Percentiles rank a stretch among this genome's conserved stretches.
Evolutionary conservation across 2,329 filamentous ascomycete species (phyloP).

Genomic region (Clarireedia paspali): DNA sequence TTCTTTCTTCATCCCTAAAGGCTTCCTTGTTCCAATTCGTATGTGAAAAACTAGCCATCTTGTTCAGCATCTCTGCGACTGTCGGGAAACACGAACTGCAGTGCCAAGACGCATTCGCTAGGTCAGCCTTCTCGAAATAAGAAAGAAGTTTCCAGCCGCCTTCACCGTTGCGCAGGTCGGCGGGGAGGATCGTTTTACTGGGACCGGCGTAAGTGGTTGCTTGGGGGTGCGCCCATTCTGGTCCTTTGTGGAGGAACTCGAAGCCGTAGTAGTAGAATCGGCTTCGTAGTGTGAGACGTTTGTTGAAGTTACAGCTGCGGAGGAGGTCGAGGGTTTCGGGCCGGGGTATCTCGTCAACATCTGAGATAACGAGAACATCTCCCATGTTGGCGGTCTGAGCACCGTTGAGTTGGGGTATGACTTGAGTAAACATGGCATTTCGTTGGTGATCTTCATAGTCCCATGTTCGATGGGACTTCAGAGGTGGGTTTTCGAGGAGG

Average conservation of each 20-base stretch:
- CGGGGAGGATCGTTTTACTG: conserved; percentile 32
- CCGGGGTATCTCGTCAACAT: conserved; percentile 38
- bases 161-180: conserved; percentile 31
- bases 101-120: conserved; percentile 38
- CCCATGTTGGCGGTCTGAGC: conserved; percentile 24
- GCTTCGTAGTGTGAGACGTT: conserved; percentile 29
- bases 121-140: conserved; percentile 24
- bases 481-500: conserved; percentile 37
- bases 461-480: conserved; percentile 36
- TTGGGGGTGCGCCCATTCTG: conserved; percentile 38
- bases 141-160: conserved; percentile 9
- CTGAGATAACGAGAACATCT: conserved; percentile 37
- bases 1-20: conserved; percentile 32
- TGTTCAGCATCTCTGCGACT: conserved; percentile 34
- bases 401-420: conserved; percentile 33
- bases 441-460: conserved; percentile 44
- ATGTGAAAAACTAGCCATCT: conserved; percentile 37
- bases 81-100: conserved; percentile 38
- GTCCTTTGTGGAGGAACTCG: conserved; percentile 30
- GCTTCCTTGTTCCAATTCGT: conserved; percentile 31
- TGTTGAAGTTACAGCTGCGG: conserved; percentile 31
- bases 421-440: conserved; percentile 50
- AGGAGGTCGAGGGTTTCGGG: conserved; percentile 30
- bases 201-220: conserved; percentile 34
- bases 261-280: conserved; percentile 33